Evolutionary conservation across 2,329 filamentous ascomycete genomes (phyloP).

Genomic region (Dothistroma septosporum): DNA sequence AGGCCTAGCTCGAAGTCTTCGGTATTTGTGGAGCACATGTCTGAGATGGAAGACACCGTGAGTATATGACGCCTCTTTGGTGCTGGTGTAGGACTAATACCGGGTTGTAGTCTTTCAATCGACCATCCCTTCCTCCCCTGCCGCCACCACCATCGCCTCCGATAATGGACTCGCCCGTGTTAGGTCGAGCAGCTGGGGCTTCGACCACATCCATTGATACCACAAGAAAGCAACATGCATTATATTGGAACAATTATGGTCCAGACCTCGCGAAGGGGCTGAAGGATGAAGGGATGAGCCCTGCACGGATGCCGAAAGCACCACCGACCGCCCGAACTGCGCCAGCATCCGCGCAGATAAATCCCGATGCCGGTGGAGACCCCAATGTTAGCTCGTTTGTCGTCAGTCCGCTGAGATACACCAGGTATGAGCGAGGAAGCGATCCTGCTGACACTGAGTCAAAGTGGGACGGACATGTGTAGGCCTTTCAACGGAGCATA

Average conservation of each 20-base stretch:
- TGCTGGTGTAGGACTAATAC: neutral
- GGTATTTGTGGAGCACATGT: slow-evolving; percentile 19
- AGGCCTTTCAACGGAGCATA: neutral
- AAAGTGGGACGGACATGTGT: neutral
- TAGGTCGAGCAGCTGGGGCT: slow-evolving; percentile 14
- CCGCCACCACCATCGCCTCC: neutral
- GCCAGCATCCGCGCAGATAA: neutral
- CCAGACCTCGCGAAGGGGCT: slow-evolving; percentile 6
- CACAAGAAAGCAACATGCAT: slow-evolving; percentile 21
- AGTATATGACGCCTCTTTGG: neutral
- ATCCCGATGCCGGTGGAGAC: slow-evolving; percentile 1
- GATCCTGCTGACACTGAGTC: neutral
- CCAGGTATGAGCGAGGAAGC: neutral
- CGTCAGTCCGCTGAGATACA: slow-evolving; percentile 12
- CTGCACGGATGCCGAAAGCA: slow-evolving; percentile 19
- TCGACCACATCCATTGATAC: slow-evolving; percentile 11
- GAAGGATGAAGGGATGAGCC: slow-evolving; percentile 13
- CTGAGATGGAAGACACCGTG: slow-evolving; percentile 22
- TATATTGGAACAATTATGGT: slow-evolving; percentile 27
- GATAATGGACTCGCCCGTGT: slow-evolving; percentile 20
- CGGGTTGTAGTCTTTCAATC: neutral
- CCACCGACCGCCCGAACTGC: slow-evolving; percentile 15
- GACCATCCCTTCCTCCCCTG: neutral
- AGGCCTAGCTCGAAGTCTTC: slow-evolving; percentile 11
- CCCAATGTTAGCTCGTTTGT: slow-evolving; percentile 11